Percentiles rank a stretch among this genome's conserved stretches.
Evolutionary conservation across 1,284 basidiomycete species (phyloP).

Genomic region (Marasmius oreades): DNA sequence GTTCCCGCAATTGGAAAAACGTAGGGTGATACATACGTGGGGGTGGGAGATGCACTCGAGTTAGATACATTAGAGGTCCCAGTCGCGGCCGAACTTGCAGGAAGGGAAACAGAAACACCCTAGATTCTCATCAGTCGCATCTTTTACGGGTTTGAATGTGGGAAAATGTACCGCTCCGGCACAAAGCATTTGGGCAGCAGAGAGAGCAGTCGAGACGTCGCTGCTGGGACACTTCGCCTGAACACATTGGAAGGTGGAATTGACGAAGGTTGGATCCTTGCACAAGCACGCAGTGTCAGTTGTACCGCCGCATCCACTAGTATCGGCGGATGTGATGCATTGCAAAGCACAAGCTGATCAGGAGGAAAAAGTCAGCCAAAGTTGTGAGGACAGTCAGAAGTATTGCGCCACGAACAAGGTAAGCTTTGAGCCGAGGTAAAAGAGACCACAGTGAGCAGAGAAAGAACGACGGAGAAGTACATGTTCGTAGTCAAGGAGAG

Average conservation of each 20-base stretch:
- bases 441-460: neutral
- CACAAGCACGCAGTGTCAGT: slow-evolving; percentile 4
- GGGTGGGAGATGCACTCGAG: too few relatives aligned
- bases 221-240: neutral
- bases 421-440: neutral
- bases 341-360: neutral
- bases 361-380: neutral
- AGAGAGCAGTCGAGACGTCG: neutral
- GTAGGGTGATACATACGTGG: too few relatives aligned
- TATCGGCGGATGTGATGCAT: neutral
- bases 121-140: neutral
- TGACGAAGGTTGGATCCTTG: neutral
- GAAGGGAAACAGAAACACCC: neutral
- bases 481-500: too few relatives aligned
- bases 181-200: neutral
- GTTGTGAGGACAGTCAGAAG: neutral
- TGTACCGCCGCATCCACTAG: neutral
- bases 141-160: too few relatives aligned
- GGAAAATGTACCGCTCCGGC: neutral
- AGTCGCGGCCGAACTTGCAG: neutral
- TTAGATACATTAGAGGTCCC: neutral
- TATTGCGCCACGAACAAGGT: neutral
- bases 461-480: neutral
- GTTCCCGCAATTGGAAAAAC: too few relatives aligned
- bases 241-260: neutral